These are phyloP conservation scores for Vaccinium vitisidaea DNA, from an alignment of 148 eudicot species.

Conservation along the genomic window DNA sequence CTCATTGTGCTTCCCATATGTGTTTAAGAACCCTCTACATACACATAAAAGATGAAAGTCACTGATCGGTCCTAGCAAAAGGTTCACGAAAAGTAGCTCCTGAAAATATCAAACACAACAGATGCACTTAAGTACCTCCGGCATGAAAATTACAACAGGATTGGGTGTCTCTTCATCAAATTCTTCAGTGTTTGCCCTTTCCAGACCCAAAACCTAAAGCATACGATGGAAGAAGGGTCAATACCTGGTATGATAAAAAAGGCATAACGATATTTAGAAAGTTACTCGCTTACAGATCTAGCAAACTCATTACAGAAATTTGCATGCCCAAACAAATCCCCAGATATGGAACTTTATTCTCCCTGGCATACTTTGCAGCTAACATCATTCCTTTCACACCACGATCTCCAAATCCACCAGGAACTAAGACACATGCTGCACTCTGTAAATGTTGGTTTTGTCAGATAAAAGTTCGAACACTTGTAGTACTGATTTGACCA, in stretches of 20 bases:
- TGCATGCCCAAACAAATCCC: constrained; percentile 99
- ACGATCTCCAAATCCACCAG: constrained; percentile 99
- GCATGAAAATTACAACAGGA: constrained; percentile 90
- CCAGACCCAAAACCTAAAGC: constrained; percentile 66
- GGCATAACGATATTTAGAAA: constrained; percentile 7
- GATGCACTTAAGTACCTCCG: constrained; percentile 57
- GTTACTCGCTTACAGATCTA: constrained; percentile 59
- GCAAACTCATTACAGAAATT: constrained; percentile 89
- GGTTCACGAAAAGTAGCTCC: background rate
- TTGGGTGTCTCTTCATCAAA: constrained; percentile 52
- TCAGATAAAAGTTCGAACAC: constrained; percentile 1
- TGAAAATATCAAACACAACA: background rate
- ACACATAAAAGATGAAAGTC: constrained; percentile 3
- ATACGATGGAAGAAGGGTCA: background rate
- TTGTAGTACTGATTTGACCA: background rate
- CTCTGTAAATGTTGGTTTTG: constrained; percentile 38
- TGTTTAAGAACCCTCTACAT: constrained; percentile 74
- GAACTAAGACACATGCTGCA: constrained; percentile 89
- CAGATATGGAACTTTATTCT: constrained; percentile 84
- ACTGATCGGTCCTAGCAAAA: background rate
- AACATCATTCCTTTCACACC: constrained; percentile 90
- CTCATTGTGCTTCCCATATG: constrained; percentile 98
- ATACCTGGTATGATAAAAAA: background rate
- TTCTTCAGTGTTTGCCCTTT: constrained; percentile 73
- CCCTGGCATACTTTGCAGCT: constrained; percentile 95